A percentile compares a stretch with the other conserved stretches of the same genome.
phyloP scores from a whole-genome alignment of 1,139 yeast species.

The Saccharomyces uvarum region DNA sequence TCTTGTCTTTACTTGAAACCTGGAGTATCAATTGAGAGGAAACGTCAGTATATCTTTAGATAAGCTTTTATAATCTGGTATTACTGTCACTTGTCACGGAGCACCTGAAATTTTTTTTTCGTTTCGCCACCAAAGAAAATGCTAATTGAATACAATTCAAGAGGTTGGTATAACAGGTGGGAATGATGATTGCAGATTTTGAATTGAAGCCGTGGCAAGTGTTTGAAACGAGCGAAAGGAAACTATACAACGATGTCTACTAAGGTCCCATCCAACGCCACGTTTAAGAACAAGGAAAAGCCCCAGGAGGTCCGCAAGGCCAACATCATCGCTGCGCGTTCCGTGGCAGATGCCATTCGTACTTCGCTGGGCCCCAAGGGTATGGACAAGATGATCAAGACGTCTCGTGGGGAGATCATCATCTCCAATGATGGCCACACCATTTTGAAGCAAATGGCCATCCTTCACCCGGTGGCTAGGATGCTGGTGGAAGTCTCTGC shows the following conservation, averaged over 20 bases:
- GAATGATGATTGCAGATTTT: not conserved
- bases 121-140: constrained; percentile 1
- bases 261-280: constrained; percentile 62
- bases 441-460: constrained; percentile 93
- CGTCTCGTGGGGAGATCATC: constrained; percentile 84
- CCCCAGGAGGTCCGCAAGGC: constrained; percentile 95
- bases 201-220: not conserved
- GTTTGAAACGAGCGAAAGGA: not conserved
- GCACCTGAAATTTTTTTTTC: not conserved
- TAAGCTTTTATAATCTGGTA: not conserved
- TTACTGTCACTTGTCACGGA: not conserved
- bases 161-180: not conserved
- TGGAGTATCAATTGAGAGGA: not conserved
- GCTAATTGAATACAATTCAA: not conserved
- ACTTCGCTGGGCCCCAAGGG: constrained; percentile 98
- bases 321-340: constrained; percentile 90
- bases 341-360: constrained; percentile 96
- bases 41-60: not conserved
- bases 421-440: constrained; percentile 98
- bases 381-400: constrained; percentile 98
- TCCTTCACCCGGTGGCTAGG: constrained; percentile 94
- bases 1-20: not conserved
- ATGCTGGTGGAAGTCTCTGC: constrained; percentile 96
- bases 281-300: constrained; percentile 90
- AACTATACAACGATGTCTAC: constrained; percentile 17